Percentiles rank a stretch among this genome's conserved stretches.
Evolutionary conservation across 1,284 basidiomycete species (phyloP).

Genomic region (Cystobasidium slooffiae): DNA sequence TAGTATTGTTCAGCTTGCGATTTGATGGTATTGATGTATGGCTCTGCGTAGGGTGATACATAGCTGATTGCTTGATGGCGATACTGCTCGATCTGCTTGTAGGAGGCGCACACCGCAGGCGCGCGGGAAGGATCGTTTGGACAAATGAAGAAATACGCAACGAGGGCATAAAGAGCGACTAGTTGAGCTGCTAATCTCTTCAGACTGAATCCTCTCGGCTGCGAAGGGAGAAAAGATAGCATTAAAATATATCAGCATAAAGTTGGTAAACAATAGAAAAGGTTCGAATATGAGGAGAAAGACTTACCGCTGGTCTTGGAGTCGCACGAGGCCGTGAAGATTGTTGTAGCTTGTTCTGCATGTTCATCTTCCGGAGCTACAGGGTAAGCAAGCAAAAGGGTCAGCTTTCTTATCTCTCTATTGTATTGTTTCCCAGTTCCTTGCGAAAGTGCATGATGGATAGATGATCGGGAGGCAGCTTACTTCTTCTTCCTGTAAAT

Average conservation of each 20-base stretch:
- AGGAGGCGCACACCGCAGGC: constrained; percentile 41
- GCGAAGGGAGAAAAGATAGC: not conserved
- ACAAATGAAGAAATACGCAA: constrained; percentile 42
- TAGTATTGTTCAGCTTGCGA: constrained; percentile 2
- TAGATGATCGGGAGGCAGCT: constrained; percentile 7
- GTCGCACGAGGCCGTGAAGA: not conserved
- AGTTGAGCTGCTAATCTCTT: constrained; percentile 28
- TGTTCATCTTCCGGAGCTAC: constrained; percentile 25
- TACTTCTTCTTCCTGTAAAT: constrained; percentile 35
- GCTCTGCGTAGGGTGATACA: constrained; percentile 26
- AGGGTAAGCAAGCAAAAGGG: not conserved
- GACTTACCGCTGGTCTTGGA: not conserved
- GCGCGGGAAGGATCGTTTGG: constrained; percentile 42
- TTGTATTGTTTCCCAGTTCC: constrained; percentile 2
- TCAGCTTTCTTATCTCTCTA: not conserved
- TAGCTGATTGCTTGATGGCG: constrained; percentile 30
- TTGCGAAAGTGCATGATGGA: not conserved
- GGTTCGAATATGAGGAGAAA: not conserved
- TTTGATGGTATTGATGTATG: constrained; percentile 18
- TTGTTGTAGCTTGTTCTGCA: constrained; percentile 4
- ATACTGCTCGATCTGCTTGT: constrained; percentile 30
- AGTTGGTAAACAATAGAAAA: not conserved
- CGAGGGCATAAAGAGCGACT: constrained; percentile 27
- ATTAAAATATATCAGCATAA: constrained; percentile 1
- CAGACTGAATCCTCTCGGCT: constrained; percentile 38